Evolutionary conservation across 1,139 yeast species (phyloP).

Genomic region (Candida sanyaensis): DNA sequence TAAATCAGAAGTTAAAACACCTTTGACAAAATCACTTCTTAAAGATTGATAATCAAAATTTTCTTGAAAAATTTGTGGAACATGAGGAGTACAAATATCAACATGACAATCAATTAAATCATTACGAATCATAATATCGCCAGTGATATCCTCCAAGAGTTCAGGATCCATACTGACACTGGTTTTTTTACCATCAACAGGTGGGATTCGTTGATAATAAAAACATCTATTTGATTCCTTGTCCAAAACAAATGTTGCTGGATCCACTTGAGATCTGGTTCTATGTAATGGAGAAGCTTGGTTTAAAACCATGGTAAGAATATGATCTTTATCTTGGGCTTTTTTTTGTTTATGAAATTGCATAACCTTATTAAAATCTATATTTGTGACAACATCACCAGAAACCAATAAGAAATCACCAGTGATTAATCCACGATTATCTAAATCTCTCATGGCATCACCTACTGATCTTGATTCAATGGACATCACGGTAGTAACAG

Average conservation of each 20-base stretch:
- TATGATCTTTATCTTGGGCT: constrained; percentile 80
- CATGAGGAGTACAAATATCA: constrained; percentile 92
- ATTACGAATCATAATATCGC: constrained; percentile 78
- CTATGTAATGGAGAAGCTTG: constrained; percentile 87
- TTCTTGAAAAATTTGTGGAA: constrained; percentile 94
- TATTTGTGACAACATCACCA: constrained; percentile 92
- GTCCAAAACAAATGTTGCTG: constrained; percentile 84
- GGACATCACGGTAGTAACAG: constrained; percentile 75
- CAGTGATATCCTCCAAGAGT: constrained; percentile 69
- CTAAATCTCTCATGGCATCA: constrained; percentile 95
- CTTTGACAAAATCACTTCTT: constrained; percentile 85
- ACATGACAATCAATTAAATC: constrained; percentile 95
- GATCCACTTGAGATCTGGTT: constrained; percentile 74
- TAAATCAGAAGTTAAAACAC: constrained; percentile 87
- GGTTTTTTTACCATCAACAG: constrained; percentile 55
- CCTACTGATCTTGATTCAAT: constrained; percentile 92
- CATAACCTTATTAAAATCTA: constrained; percentile 75
- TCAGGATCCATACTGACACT: constrained; percentile 81
- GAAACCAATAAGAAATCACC: constrained; percentile 88
- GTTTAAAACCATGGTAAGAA: constrained; percentile 89
- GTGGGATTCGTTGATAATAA: constrained; percentile 76
- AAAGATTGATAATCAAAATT: constrained; percentile 91
- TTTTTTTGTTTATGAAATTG: constrained; percentile 73
- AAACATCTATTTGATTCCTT: constrained; percentile 73
- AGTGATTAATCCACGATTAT: constrained; percentile 82